Evolutionary conservation across 225 moss, liverwort and hornwort genomes (phyloP).

Genomic region (Climacium dendroides): DNA sequence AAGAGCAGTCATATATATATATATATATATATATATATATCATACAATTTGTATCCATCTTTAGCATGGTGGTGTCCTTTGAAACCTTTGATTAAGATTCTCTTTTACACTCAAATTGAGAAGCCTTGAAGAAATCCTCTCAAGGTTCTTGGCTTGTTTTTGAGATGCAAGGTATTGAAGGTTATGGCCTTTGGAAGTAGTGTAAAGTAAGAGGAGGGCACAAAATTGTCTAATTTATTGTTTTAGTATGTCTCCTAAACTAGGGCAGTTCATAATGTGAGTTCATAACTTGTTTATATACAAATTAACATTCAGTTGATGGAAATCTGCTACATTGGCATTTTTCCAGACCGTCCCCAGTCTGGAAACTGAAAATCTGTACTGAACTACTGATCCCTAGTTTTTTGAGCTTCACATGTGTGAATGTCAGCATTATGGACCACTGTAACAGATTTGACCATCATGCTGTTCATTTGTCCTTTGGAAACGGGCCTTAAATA

Average conservation of each 20-base stretch:
- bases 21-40: no score
- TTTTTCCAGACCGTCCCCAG: neutral
- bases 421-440: neutral
- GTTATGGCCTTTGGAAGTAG: neutral
- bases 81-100: no score
- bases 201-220: neutral
- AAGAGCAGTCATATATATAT: no score
- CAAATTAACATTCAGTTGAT: neutral
- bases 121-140: neutral
- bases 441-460: no score
- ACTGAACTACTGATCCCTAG: neutral
- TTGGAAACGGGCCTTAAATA: neutral
- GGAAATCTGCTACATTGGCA: neutral
- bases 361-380: neutral
- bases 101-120: neutral
- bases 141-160: neutral
- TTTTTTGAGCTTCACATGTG: neutral
- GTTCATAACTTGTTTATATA: neutral
- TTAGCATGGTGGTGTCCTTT: no score
- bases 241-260: neutral
- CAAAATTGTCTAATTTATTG: neutral
- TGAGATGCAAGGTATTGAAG: neutral
- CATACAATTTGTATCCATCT: no score
- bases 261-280: neutral
- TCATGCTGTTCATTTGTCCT: neutral